Base-by-base conservation (phyloP, 305 asterid species). In the Fraxinus floribunda region DNA sequence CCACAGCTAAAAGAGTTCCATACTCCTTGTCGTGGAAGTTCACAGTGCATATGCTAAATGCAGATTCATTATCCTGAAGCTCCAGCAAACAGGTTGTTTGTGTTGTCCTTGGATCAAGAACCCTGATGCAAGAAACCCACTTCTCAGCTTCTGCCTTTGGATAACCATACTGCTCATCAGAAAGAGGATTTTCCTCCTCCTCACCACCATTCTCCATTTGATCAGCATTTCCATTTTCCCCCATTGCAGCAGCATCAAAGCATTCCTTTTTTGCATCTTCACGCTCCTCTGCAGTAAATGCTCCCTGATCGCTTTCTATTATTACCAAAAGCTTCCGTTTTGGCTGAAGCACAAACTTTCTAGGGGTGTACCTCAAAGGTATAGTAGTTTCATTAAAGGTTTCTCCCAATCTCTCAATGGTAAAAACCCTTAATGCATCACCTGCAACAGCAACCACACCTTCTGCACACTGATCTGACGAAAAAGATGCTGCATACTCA, bases 381-480 rank as follows among this genome's bases (percentile, higher is more conserved):
- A 97, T 85, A 66, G 96, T 83, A 74, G 98, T 92, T 86, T 97
- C 98, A 86, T 97, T 97, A 75, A 97, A 97, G 62, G 98, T 91
- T 85, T 97, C 99, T 20, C 98, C 99, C 79, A 97, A 88, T 88
- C 98, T 94, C 88, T 97, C 99, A 24, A 97, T 91, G n/a, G 96
- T 93, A 83, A 97, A 97, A 86, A 97, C 97, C 89, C 98, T 90
- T 44, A 97, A 86, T 15, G 99, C 99, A 84, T 97, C 98, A 76
- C 97, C 99, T 77, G 99, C 99, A 38, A 97, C 99, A 82, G 99
- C 90, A 76, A 94, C 99, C 62, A 97, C 98, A 89, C 99, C 99
- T 90, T 97, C 99, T n/a, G 98, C 97, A 88, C 99, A 97, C 91
- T 97, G 98, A 88, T 97, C 99, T 1, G 99, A 97, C 70, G 98